Conservation (phyloP, 164 flowering plant genomes). For the Tetracentron sinense region DNA sequence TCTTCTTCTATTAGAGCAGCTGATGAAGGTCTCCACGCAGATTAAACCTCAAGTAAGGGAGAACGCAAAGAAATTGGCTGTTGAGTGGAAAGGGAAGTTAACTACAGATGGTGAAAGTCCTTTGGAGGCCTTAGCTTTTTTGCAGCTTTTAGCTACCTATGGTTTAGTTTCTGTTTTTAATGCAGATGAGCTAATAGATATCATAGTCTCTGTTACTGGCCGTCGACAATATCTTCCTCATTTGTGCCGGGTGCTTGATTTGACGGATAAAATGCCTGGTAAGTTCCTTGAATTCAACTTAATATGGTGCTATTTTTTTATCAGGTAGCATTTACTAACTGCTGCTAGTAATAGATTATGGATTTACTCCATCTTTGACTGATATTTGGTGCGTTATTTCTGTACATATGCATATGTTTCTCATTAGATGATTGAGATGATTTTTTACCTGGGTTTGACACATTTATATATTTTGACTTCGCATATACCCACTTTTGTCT, state of each 20-base stretch:
- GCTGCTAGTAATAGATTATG: no score
- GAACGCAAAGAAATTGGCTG: conserved; percentile 44
- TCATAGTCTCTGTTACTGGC: conserved; percentile 26
- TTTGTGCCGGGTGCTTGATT: conserved; percentile 38
- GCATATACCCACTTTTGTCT: no score
- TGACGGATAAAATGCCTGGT: conserved; percentile 46
- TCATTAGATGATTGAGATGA: no score
- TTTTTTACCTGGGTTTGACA: no score
- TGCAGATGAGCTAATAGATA: conserved; percentile 39
- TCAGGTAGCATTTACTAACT: no score
- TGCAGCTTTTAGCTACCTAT: conserved; percentile 50
- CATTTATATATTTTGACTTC: no score
- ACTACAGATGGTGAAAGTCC: conserved; percentile 21
- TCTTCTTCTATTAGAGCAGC: conserved; percentile 43
- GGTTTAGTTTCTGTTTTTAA: conserved; percentile 35
- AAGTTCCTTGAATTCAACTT: no score
- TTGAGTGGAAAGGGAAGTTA: conserved; percentile 50
- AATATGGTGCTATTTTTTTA: no score
- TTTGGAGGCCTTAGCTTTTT: conserved; percentile 39
- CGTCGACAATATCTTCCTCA: conserved; percentile 31
- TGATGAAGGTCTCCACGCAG: conserved; percentile 20
- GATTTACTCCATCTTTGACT: no score
- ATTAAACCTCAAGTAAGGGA: conserved; percentile 28
- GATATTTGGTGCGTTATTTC: no score
- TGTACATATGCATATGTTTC: no score